phyloP scores from a whole-genome alignment of 176 grass and related monocot species.

The Eragrostis nindensis region DNA sequence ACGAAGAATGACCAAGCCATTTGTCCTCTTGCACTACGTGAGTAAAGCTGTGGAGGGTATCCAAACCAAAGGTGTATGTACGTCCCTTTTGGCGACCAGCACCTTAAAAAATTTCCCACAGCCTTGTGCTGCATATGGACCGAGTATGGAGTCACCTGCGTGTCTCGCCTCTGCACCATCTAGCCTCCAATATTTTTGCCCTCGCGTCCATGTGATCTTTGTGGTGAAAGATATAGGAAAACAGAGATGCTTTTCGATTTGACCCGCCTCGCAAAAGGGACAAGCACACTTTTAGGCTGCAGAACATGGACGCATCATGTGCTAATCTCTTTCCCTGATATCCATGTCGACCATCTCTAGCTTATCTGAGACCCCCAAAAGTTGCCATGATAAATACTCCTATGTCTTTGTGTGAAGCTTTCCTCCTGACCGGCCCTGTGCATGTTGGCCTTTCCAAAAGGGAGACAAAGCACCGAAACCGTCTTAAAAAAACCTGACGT shows the following conservation, averaged over 20 bases:
- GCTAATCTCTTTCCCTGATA: slow-evolving; percentile 35
- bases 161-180: background rate
- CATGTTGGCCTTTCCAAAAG: slow-evolving; percentile 33
- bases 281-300: slow-evolving; percentile 32
- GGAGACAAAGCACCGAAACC: background rate
- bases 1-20: background rate
- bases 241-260: slow-evolving; percentile 41
- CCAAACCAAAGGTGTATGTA: slow-evolving; percentile 8
- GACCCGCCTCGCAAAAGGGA: slow-evolving; percentile 32
- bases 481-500: background rate
- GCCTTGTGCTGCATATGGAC: slow-evolving; percentile 33
- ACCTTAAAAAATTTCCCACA: background rate
- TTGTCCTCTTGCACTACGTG: background rate
- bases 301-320: slow-evolving; percentile 37
- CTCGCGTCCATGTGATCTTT: slow-evolving; percentile 52
- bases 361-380: slow-evolving; percentile 35
- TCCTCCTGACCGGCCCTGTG: background rate
- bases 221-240: slow-evolving; percentile 20
- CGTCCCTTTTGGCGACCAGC: slow-evolving; percentile 39
- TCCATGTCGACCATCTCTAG: background rate
- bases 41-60: background rate
- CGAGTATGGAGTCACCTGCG: background rate
- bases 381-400: background rate
- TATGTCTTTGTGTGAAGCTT: background rate
- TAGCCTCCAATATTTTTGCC: background rate